These are phyloP conservation scores for Breviolum minutum DNA, from an alignment of 73 alveolate genomes.

Conservation along the genomic window DNA sequence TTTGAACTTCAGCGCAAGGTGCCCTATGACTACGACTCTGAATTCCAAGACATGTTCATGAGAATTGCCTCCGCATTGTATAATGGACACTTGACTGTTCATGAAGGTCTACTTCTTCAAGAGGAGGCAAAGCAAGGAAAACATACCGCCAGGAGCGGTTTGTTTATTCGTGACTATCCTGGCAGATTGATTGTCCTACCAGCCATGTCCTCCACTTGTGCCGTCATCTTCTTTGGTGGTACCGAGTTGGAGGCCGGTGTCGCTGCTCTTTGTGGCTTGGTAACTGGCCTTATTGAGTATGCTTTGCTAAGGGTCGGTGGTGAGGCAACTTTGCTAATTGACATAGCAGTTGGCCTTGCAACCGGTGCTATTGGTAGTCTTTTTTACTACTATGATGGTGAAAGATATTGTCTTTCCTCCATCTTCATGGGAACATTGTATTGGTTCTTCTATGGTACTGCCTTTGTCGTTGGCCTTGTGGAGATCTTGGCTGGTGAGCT, in stretches of 20 bases:
- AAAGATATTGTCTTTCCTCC: constrained; percentile 11
- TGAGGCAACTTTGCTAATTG: constrained; percentile 84
- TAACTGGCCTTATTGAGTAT: constrained; percentile 60
- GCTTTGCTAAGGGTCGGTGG: constrained; percentile 71
- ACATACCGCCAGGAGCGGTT: constrained; percentile 78
- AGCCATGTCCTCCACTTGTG: constrained; percentile 93
- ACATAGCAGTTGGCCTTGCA: constrained; percentile 30
- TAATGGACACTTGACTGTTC: constrained; percentile 84
- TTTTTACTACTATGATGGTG: constrained; percentile 15
- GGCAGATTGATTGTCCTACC: constrained; percentile 73
- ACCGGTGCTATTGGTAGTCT: constrained; percentile 73
- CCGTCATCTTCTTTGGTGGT: constrained; percentile 94
- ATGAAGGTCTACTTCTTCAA: constrained; percentile 76
- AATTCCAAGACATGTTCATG: constrained; percentile 95
- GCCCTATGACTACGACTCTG: constrained; percentile 94
- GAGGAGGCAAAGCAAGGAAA: constrained; percentile 88
- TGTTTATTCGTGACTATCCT: constrained; percentile 89
- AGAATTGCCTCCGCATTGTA: constrained; percentile 73
- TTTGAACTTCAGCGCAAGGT: constrained; percentile 93
- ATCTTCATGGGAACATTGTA: constrained; percentile 92
- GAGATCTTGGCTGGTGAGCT: constrained; percentile 94
- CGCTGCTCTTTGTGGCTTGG: constrained; percentile 76
- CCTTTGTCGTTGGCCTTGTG: constrained; percentile 90
- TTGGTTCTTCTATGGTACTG: constrained; percentile 95
- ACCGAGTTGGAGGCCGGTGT: constrained; percentile 54